Conservation (phyloP, 257 asterid species). For the Ehretia macrophylla region DNA sequence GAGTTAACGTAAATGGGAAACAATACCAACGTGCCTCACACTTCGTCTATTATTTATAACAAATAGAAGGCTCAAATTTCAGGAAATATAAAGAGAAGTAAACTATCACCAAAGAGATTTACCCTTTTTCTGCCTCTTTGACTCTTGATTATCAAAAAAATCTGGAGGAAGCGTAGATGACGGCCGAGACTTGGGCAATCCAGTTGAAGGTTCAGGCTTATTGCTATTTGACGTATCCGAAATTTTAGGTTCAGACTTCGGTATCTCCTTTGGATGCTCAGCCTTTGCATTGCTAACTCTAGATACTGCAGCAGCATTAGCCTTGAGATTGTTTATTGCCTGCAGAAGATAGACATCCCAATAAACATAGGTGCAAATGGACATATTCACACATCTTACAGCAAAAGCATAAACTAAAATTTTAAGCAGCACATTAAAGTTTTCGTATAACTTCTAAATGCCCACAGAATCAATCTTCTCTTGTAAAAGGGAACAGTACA, state of each 20-base stretch:
- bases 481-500: no score
- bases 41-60: background rate
- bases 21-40: no score
- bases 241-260: slow-evolving; percentile 40
- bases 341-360: slow-evolving; percentile 24
- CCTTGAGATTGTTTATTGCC: slow-evolving; percentile 75
- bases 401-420: no score
- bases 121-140: slow-evolving; percentile 77
- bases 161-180: slow-evolving; percentile 69
- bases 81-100: slow-evolving; percentile 2
- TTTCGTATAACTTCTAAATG: no score
- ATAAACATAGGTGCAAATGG: background rate
- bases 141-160: slow-evolving; percentile 61
- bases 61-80: background rate
- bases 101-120: slow-evolving; percentile 17
- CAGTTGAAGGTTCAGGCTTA: slow-evolving; percentile 42
- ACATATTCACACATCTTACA: background rate
- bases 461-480: no score
- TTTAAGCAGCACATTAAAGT: no score
- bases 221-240: slow-evolving; percentile 24
- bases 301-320: slow-evolving; percentile 59
- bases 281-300: slow-evolving; percentile 32
- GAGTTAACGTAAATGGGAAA: no score
- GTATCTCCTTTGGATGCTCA: slow-evolving; percentile 41
- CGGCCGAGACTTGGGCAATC: slow-evolving; percentile 31